Evolutionary conservation across 2,329 filamentous ascomycete species (phyloP).

Genomic region (Aspergillus pseudoterreus): DNA sequence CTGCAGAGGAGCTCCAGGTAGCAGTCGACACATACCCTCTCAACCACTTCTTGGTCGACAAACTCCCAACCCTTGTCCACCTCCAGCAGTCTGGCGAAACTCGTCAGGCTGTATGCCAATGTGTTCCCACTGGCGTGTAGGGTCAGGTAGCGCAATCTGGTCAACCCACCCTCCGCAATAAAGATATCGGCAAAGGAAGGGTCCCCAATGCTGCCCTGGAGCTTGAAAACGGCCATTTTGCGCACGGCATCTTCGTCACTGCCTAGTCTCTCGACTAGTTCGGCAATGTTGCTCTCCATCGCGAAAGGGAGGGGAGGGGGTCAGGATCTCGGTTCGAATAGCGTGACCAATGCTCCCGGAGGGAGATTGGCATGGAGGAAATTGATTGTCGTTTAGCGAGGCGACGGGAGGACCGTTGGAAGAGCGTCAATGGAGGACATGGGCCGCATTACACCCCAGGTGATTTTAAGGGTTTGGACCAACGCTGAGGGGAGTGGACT

Average conservation of each 20-base stretch:
- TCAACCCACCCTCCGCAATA: constrained; percentile 81
- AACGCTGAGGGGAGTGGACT: too few relatives aligned
- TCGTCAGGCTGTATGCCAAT: constrained; percentile 89
- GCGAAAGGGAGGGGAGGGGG: not conserved
- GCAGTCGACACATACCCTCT: constrained; percentile 49
- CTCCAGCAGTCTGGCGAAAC: constrained; percentile 80
- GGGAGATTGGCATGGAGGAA: not conserved
- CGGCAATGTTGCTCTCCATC: constrained; percentile 55
- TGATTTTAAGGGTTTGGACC: too few relatives aligned
- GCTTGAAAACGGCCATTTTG: constrained; percentile 98
- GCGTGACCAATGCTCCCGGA: not conserved
- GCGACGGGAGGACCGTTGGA: too few relatives aligned
- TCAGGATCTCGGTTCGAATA: not conserved
- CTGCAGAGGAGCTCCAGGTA: not conserved
- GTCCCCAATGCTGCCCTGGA: constrained; percentile 92
- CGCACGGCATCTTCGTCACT: constrained; percentile 80
- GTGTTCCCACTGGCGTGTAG: constrained; percentile 88
- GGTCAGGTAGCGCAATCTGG: constrained; percentile 75
- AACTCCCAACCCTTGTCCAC: constrained; percentile 96
- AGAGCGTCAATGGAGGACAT: too few relatives aligned
- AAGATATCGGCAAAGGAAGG: constrained; percentile 96
- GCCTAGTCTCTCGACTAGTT: constrained; percentile 57
- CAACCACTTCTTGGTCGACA: constrained; percentile 51
- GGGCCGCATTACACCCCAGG: too few relatives aligned
- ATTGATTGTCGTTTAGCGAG: not conserved